These are phyloP conservation scores for Lentinula detonsa DNA, from an alignment of 768 basidiomycete genomes.

Conservation along the genomic window DNA sequence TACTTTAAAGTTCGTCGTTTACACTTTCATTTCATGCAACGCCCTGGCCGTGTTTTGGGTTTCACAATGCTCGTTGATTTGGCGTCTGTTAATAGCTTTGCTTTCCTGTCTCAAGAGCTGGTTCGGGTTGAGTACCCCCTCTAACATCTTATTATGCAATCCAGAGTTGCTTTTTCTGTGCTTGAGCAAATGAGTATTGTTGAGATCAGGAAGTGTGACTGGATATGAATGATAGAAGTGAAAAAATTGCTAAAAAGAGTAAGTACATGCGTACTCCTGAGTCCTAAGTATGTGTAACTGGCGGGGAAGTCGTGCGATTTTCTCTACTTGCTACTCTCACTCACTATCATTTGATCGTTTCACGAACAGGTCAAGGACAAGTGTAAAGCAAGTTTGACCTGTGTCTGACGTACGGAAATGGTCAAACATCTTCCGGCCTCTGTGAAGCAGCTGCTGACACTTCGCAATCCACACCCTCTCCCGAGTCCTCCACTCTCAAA, in stretches of 20 bases:
- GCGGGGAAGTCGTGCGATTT: too few relatives aligned
- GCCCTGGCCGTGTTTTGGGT: background rate
- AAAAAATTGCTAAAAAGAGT: too few relatives aligned
- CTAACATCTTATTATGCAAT: background rate
- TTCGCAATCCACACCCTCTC: conserved; percentile 57
- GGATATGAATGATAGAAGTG: background rate
- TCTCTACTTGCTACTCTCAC: too few relatives aligned
- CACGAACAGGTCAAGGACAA: too few relatives aligned
- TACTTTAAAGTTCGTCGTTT: background rate
- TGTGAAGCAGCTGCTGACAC: conserved; percentile 67
- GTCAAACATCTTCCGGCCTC: conserved; percentile 50
- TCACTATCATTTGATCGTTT: too few relatives aligned
- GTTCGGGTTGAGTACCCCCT: conserved; percentile 3
- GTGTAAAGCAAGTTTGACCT: too few relatives aligned
- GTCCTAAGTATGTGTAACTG: too few relatives aligned
- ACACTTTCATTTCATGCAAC: background rate
- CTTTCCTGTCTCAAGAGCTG: background rate
- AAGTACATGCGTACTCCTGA: too few relatives aligned
- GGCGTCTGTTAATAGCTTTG: background rate
- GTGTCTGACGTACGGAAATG: conserved; percentile 15
- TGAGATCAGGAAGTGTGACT: background rate
- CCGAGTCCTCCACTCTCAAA: conserved; percentile 48
- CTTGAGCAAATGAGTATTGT: background rate
- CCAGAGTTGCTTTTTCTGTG: background rate
- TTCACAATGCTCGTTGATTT: conserved; percentile 10